Evolutionary conservation across 2,329 filamentous ascomycete genomes (phyloP), one percentile per base, ranked within the genome.

Genomic region (Cordyceps sp.): DNA sequence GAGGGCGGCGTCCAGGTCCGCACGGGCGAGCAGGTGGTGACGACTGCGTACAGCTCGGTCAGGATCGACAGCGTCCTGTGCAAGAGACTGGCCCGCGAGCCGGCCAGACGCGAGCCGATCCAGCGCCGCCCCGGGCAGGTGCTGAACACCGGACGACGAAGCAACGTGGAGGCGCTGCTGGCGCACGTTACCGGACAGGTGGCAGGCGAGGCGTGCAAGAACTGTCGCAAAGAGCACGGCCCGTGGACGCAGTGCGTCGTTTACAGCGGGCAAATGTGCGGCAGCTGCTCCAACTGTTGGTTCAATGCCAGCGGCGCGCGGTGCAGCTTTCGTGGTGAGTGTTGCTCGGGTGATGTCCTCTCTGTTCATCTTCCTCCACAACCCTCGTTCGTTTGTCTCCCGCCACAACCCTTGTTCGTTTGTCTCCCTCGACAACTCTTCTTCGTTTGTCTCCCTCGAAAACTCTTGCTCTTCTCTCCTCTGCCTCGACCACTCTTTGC

Each of bases 271-370:
- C 64, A 70, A 44, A 67, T 73, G 64, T 72, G 66, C 36, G 69
- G 69, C 9, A 71, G 66, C 42, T 74, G 69, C 38, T 62, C 68
- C 35, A 74, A 74, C 43, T 74, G 69, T 45, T 73, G 69, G 69
- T 73, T 68, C 48, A 74, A 74, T 35, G 69, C 69, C 7, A 71
- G 66, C 31, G 69, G 69, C 9, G 61, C 66, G 9, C 53, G 69
- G 31, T 74, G 69, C 37, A 72, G 67, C 12, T 73, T 72, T 43
- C 69, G 73, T 36, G 66, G 69, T 72, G 52, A 39, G 62, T 46
- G n/a, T n/a, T n/a, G n/a, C n/a, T n/a, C n/a, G n/a, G n/a, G n/a
- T 27, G 26, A 17, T 27, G 13, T 16, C n/a, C 19, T 18, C 12
- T 26, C n/a, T 19, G 19, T 21, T n/a, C 24, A 5, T 22, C 19